Conservation (phyloP, 1,284 basidiomycete species). For the Tilletia caries region DNA sequence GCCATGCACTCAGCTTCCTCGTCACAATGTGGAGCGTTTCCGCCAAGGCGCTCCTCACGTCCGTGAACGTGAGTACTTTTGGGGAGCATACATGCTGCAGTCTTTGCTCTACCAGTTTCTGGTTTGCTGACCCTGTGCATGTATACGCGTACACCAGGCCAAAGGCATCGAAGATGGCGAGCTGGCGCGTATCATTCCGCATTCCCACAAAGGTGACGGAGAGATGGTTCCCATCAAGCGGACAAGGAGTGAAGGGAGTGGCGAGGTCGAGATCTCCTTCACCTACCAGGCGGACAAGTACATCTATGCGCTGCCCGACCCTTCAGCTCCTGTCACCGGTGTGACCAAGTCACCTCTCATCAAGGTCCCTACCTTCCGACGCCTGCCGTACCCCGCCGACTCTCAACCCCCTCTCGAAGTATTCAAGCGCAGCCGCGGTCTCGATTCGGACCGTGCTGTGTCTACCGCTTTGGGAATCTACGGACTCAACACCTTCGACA, state of each 20-base stretch:
- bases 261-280: slow-evolving; percentile 70
- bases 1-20: slow-evolving; percentile 89
- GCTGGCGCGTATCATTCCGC: slow-evolving; percentile 78
- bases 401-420: slow-evolving; percentile 67
- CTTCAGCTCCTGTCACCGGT: slow-evolving; percentile 38
- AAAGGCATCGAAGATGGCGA: slow-evolving; percentile 69
- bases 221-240: slow-evolving; percentile 78
- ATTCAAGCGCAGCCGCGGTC: slow-evolving; percentile 64
- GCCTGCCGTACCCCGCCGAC: slow-evolving; percentile 85
- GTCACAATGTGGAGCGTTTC: slow-evolving; percentile 84
- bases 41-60: slow-evolving; percentile 75
- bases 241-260: slow-evolving; percentile 46
- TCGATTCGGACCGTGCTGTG: slow-evolving; percentile 51
- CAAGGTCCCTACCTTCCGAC: slow-evolving; percentile 68
- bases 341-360: slow-evolving; percentile 44
- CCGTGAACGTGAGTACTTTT: slow-evolving; percentile 31
- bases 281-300: slow-evolving; percentile 95
- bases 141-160: slow-evolving; percentile 56
- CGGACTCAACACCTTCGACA: slow-evolving; percentile 49
- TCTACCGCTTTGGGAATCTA: slow-evolving; percentile 42
- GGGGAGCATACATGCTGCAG: neutral
- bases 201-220: slow-evolving; percentile 80
- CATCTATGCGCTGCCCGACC: slow-evolving; percentile 62
- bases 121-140: neutral
- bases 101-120: slow-evolving; percentile 23